Percentiles rank a stretch among this genome's conserved stretches.
phyloP scores from a whole-genome alignment of 305 asterid genomes.

The Solanum chacoense region DNA sequence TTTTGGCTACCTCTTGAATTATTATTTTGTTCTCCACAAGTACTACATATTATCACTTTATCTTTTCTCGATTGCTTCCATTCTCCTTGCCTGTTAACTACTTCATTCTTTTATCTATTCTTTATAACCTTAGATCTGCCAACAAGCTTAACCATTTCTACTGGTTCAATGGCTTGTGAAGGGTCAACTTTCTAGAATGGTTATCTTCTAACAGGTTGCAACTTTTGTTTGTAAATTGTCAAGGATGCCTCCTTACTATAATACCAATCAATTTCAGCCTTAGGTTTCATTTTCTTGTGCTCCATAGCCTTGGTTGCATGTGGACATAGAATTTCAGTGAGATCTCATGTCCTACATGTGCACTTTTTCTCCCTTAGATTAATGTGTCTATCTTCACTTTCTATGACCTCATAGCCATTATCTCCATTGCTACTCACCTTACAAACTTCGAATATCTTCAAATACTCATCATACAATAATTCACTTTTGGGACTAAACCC shows the following conservation, averaged over 20 bases:
- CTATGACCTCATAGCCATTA: neutral
- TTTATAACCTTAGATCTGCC: neutral
- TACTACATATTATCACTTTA: neutral
- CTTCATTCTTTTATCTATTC: neutral
- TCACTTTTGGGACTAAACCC: too few relatives aligned
- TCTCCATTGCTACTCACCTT: too few relatives aligned
- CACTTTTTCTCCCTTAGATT: neutral
- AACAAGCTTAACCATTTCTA: neutral
- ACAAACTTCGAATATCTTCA: too few relatives aligned
- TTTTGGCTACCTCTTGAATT: neutral
- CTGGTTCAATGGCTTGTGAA: neutral
- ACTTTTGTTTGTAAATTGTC: neutral
- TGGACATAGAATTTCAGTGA: neutral
- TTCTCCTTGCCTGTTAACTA: neutral
- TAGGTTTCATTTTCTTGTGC: neutral
- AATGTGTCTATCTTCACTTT: neutral
- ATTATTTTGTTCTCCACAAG: neutral
- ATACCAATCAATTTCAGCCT: neutral
- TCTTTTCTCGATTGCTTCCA: neutral
- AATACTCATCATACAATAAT: too few relatives aligned
- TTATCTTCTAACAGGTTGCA: neutral
- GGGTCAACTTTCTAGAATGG: neutral
- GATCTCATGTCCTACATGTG: neutral
- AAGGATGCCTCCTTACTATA: neutral
- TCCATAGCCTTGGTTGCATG: neutral